Conservation (phyloP, 1,284 basidiomycete species). For the Psilocybe mexicana region DNA sequence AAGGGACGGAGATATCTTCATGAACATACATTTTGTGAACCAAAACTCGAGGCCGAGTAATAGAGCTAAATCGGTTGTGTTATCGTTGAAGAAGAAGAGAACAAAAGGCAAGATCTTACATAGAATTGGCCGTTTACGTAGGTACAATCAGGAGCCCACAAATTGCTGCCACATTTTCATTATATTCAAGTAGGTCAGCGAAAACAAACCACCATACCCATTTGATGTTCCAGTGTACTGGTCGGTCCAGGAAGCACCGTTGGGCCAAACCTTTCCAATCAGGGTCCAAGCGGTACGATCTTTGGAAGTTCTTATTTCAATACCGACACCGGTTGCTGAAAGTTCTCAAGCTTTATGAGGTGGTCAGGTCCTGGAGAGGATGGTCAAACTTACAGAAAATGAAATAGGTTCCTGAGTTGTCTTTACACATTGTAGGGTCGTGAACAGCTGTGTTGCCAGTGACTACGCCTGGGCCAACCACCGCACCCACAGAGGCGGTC, state of each 20-base stretch:
- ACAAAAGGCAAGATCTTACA: slow-evolving; percentile 26
- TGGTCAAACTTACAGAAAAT: slow-evolving; percentile 44
- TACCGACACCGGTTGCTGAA: slow-evolving; percentile 46
- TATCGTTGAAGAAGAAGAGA: slow-evolving; percentile 5
- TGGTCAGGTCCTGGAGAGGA: background rate
- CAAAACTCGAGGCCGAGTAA: slow-evolving; percentile 47
- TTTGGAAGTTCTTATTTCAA: slow-evolving; percentile 53
- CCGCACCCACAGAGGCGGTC: slow-evolving; percentile 21
- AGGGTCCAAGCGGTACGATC: slow-evolving; percentile 52
- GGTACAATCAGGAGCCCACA: slow-evolving; percentile 59
- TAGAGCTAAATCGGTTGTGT: slow-evolving; percentile 33
- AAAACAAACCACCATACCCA: slow-evolving; percentile 34
- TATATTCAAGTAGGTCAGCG: background rate
- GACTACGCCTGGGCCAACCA: slow-evolving; percentile 41
- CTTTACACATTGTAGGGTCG: slow-evolving; percentile 55
- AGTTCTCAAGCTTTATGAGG: background rate
- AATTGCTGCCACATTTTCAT: slow-evolving; percentile 23
- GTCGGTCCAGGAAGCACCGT: slow-evolving; percentile 51
- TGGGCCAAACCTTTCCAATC: slow-evolving; percentile 50
- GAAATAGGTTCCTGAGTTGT: slow-evolving; percentile 49
- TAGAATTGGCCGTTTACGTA: slow-evolving; percentile 46
- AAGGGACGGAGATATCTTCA: slow-evolving; percentile 18
- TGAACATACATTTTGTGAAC: slow-evolving; percentile 41
- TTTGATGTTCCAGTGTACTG: slow-evolving; percentile 49
- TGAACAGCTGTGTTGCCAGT: slow-evolving; percentile 47